phyloP scores from a whole-genome alignment of 1,284 basidiomycete genomes.

The Mycosarcoma mackinlayi region DNA sequence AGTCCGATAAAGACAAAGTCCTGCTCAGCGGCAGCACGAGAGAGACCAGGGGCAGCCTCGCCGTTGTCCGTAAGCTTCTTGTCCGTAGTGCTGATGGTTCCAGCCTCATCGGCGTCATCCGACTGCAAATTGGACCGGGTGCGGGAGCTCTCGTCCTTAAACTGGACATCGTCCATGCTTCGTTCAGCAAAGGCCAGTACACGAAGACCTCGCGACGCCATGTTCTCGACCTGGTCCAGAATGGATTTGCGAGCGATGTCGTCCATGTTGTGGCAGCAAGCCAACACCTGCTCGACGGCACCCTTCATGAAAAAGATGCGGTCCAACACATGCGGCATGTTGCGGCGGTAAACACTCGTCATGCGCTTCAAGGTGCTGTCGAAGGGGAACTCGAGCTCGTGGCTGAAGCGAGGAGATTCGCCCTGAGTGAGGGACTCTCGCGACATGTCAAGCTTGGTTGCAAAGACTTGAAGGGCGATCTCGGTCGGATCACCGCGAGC shows the following conservation, averaged over 20 bases:
- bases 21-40: conserved; percentile 54
- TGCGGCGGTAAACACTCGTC: conserved; percentile 51
- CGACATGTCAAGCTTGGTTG: conserved; percentile 48
- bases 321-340: conserved; percentile 10
- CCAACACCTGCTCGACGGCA: conserved; percentile 60
- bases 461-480: conserved; percentile 59
- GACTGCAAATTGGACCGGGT: conserved; percentile 22
- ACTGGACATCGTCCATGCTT: conserved; percentile 46
- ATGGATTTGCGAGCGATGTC: conserved; percentile 40
- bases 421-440: conserved; percentile 34
- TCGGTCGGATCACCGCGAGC: conserved; percentile 63
- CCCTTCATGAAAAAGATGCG: conserved; percentile 59
- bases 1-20: conserved; percentile 60
- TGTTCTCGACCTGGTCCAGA: conserved; percentile 55
- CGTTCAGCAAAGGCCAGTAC: conserved; percentile 60
- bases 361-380: conserved; percentile 62
- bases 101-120: conserved; percentile 31
- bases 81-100: conserved; percentile 33
- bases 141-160: conserved; percentile 46
- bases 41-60: conserved; percentile 26
- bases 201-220: conserved; percentile 58
- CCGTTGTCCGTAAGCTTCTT: conserved; percentile 20
- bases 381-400: conserved; percentile 59
- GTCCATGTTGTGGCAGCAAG: conserved; percentile 51
- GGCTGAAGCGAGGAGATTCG: conserved; percentile 24